Evolutionary conservation across 2,329 filamentous ascomycete species (phyloP), one percentile per base, ranked within the genome.

Genomic region (Calonectria ilicicola): DNA sequence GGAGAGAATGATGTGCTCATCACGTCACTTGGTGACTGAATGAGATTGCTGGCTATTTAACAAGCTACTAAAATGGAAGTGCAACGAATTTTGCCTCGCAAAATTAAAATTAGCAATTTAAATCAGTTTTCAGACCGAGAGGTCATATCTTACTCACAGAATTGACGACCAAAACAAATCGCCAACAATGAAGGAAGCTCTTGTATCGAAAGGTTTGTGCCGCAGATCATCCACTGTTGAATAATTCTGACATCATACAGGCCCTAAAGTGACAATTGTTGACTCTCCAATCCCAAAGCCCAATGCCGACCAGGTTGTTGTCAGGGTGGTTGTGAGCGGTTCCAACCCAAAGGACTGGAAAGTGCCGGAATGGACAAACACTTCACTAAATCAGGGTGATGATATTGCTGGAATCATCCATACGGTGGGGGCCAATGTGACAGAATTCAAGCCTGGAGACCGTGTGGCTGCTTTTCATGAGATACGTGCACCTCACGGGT

Each of bases 261-360:
- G 53, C 6, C 53, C 53, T 5, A 40, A 40, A 38, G 53, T 60
- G n/a, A 19, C n/a, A 10, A 60, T 60, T 8, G 21, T 60, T 17
- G 21, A 60, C 35, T 60, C 53, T 1, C 53, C 53, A 60, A 60
- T 60, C 35, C 53, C 53, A 17, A 38, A 60, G 14, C 53, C 53
- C 2, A 35, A 38, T 17, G 53, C 32, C 14, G 38, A 60, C 15
- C 53, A 60, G 32, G 53, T 60, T 27, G 53, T 60, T 9, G 40
- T 60, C 53, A 60, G 23, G 32, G 53, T 60, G n/a, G 0, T 60
- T 38, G 53, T 60, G 32, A 60, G 53, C 53, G 53, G 53, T 2
- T 60, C 53, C 8, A 60, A 60, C 21, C 53, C 53, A 26, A 60
- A 60, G 35, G 53, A 60, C 12, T 60, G 53, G 53, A 60, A 60